phyloP scores from a whole-genome alignment of 805 yeast genomes.

The Myxozyma udenii region DNA sequence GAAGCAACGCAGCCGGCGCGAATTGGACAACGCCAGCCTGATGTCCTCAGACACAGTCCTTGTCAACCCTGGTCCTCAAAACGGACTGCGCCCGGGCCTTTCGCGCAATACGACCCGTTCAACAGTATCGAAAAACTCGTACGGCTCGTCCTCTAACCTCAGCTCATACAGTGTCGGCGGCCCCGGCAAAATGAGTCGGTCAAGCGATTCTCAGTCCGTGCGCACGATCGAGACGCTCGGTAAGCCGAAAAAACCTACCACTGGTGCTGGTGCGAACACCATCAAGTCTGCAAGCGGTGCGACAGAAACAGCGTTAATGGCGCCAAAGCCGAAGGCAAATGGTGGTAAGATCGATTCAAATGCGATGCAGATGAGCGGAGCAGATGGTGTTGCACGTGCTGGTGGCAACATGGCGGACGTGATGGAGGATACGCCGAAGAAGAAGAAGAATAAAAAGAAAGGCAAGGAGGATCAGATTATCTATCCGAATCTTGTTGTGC shows the following conservation, averaged over 20 bases:
- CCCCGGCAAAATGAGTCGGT: neutral
- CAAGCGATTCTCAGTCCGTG: slow-evolving; percentile 11
- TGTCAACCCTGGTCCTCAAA: neutral
- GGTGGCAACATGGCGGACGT: neutral
- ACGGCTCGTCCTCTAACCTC: no score
- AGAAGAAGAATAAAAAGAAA: slow-evolving; percentile 12
- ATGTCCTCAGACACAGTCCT: slow-evolving; percentile 15
- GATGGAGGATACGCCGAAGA: neutral
- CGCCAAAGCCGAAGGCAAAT: slow-evolving; percentile 19
- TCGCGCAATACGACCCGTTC: neutral
- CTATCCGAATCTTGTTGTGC: slow-evolving; percentile 24
- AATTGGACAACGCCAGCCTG: slow-evolving; percentile 8
- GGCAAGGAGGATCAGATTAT: slow-evolving; percentile 13
- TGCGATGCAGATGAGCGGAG: slow-evolving; percentile 1
- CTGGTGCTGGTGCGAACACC: slow-evolving; percentile 7
- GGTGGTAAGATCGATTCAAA: neutral
- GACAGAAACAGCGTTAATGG: slow-evolving; percentile 24
- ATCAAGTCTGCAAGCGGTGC: slow-evolving; percentile 26
- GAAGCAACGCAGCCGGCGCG: slow-evolving; percentile 16
- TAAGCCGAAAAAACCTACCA: slow-evolving; percentile 3
- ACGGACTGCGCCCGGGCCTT: neutral
- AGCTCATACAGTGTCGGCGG: neutral
- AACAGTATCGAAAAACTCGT: neutral
- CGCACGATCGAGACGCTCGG: slow-evolving; percentile 21
- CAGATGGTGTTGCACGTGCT: neutral